Evolutionary conservation across 495 filamentous ascomycete genomes (phyloP).

Genomic region (Penicillium cinerascens): DNA sequence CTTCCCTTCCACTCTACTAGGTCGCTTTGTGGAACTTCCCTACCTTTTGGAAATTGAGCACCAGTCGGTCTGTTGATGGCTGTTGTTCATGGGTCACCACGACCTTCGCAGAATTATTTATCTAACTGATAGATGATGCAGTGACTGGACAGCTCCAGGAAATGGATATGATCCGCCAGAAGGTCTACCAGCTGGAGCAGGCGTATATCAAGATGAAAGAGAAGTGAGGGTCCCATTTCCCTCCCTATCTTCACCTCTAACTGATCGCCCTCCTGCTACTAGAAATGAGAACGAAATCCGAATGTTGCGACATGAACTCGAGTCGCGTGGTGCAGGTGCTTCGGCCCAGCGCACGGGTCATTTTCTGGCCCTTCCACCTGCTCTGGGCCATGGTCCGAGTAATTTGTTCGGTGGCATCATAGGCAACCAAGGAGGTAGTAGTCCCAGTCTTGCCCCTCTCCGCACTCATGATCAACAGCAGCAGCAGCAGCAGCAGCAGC

Average conservation of each 20-base stretch:
- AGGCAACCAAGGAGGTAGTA: constrained; percentile 82
- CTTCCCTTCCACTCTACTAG: too few species aligned
- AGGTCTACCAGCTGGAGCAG: constrained; percentile 87
- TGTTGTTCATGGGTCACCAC: constrained; percentile 11
- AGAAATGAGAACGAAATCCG: constrained; percentile 93
- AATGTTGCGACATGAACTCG: constrained; percentile 82
- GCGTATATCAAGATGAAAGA: constrained; percentile 79
- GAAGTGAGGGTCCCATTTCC: constrained; percentile 45
- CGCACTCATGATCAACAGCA: constrained; percentile 62
- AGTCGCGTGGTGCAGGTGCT: constrained; percentile 82
- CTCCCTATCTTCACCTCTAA: not conserved
- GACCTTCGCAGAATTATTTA: constrained; percentile 28
- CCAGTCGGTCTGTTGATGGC: constrained; percentile 15
- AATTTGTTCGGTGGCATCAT: constrained; percentile 95
- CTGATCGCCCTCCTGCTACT: constrained; percentile 6
- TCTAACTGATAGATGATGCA: constrained; percentile 42
- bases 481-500: too few species aligned
- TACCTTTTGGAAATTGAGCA: too few species aligned
- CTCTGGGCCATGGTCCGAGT: constrained; percentile 85
- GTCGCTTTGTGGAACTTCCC: too few species aligned
- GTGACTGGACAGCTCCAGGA: constrained; percentile 85
- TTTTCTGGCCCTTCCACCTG: constrained; percentile 78
- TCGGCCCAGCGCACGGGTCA: constrained; percentile 67
- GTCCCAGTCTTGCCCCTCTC: constrained; percentile 81
- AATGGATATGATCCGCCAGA: constrained; percentile 86